Evolutionary conservation across 148 eudicot genomes (phyloP), one percentile per base, ranked within the genome.

Genomic region (Chenopodium berlandieri): DNA sequence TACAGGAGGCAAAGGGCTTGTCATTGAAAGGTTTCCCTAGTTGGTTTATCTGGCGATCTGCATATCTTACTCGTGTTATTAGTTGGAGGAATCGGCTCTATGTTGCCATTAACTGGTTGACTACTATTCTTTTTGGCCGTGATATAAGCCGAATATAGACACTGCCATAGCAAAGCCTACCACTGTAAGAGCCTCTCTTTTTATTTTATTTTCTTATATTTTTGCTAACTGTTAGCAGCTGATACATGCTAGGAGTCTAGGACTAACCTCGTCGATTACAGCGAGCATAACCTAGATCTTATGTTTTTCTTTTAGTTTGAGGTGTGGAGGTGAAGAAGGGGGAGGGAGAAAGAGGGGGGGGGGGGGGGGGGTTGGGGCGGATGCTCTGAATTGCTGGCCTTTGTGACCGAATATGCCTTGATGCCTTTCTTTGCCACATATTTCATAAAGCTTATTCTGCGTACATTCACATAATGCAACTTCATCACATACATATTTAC

Each of bases 11-110:
- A 5, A 96, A 92, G 84, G 99, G 99, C 37, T 62, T 96, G 80
- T 89, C 99, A 5, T 65, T 96, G 84, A 93, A 92, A 68, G 99
- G 99, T 32, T 94, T 96, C 70, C 50, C 62, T 16, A 96, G 99
- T 85, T 96, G 97, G 97, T 88, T 94, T 72, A 85, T 96, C 72
- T 96, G 99, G 99, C 88, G 99, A 27, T 96, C 99, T 2, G 99
- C 99, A 0, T 96, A 96, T 87, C 97, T 96, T 62, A 94, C 99
- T 5, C 94, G 99, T 13, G 95, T 96, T 71, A 78, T 94, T 71
- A 96, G 98, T 88, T 96, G 99, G 99, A 94, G 99, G 83, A 96
- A 96, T 85, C 88, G 98, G 69, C 90, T 96, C 78, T 96, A 96
- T 54, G 99, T 96, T 65, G 94, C 94, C 25, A 89, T 92, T 79